phyloP scores from a whole-genome alignment of 2,329 filamentous ascomycete species.

The Talaromyces islandicus region DNA sequence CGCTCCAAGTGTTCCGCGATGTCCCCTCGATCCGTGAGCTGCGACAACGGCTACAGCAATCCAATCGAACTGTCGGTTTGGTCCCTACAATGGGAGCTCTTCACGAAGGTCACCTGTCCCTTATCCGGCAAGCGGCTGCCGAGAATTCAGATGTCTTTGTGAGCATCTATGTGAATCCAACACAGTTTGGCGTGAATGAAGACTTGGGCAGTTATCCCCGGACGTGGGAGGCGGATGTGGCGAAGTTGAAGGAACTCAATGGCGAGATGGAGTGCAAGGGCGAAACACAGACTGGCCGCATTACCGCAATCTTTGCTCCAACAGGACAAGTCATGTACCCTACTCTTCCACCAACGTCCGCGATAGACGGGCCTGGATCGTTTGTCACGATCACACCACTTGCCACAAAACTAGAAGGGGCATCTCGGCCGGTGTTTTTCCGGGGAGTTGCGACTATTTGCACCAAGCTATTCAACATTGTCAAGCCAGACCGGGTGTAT shows the following conservation, averaged over 20 bases:
- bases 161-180: slow-evolving; percentile 92
- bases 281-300: slow-evolving; percentile 46
- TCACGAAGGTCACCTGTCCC: slow-evolving; percentile 82
- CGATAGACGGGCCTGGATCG: slow-evolving; percentile 70
- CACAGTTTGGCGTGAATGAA: slow-evolving; percentile 86
- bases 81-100: slow-evolving; percentile 97
- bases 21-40: slow-evolving; percentile 65
- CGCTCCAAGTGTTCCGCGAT: slow-evolving; percentile 61
- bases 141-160: slow-evolving; percentile 86
- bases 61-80: slow-evolving; percentile 70
- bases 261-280: slow-evolving; percentile 51
- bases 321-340: slow-evolving; percentile 84
- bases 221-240: slow-evolving; percentile 75
- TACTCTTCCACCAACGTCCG: slow-evolving; percentile 64
- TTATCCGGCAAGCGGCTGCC: slow-evolving; percentile 75
- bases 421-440: slow-evolving; percentile 87
- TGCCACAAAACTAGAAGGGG: slow-evolving; percentile 73
- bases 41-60: slow-evolving; percentile 59
- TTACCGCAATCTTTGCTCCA: slow-evolving; percentile 82
- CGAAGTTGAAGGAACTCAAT: slow-evolving; percentile 62
- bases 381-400: slow-evolving; percentile 90
- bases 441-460: slow-evolving; percentile 92
- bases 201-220: slow-evolving; percentile 85
- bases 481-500: slow-evolving; percentile 71
- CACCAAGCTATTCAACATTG: slow-evolving; percentile 86